Percentiles rank a stretch among this genome's conserved stretches.
These are phyloP conservation scores for Spirogloea muscicola DNA, from an alignment of 139 green algal genomes.

Conservation along the genomic window DNA sequence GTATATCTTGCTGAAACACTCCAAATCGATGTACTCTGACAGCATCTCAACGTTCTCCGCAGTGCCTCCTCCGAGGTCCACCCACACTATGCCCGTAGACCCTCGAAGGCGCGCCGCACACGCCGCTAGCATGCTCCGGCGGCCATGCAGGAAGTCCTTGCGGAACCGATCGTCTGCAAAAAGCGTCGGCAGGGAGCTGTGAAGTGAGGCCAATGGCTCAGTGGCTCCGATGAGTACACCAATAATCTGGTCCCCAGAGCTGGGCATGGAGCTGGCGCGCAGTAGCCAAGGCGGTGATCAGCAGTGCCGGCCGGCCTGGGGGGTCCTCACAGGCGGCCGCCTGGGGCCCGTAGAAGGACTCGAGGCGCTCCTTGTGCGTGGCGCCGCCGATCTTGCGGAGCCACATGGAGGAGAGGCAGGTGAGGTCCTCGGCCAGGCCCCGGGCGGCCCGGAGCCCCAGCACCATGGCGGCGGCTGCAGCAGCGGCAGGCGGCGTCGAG, in stretches of 20 bases:
- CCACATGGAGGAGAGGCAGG: constrained; percentile 43
- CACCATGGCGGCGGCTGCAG: constrained; percentile 39
- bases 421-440: constrained; percentile 37
- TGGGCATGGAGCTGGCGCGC: too few species aligned
- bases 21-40: constrained; percentile 79
- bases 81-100: constrained; percentile 71
- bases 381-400: constrained; percentile 40
- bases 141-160: constrained; percentile 86
- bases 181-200: too few species aligned
- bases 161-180: constrained; percentile 84
- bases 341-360: constrained; percentile 47
- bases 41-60: constrained; percentile 94
- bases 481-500: too few species aligned
- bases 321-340: constrained; percentile 37
- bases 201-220: too few species aligned
- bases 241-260: too few species aligned
- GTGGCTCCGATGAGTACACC: too few species aligned
- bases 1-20: constrained; percentile 89
- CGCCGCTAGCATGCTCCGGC: constrained; percentile 86
- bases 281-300: too few species aligned
- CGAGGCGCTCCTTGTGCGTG: constrained; percentile 46
- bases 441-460: constrained; percentile 1
- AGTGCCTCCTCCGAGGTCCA: constrained; percentile 90
- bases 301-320: too few species aligned
- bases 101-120: constrained; percentile 71